phyloP scores from a whole-genome alignment of 148 eudicot species.

The Polygonum maritimum region DNA sequence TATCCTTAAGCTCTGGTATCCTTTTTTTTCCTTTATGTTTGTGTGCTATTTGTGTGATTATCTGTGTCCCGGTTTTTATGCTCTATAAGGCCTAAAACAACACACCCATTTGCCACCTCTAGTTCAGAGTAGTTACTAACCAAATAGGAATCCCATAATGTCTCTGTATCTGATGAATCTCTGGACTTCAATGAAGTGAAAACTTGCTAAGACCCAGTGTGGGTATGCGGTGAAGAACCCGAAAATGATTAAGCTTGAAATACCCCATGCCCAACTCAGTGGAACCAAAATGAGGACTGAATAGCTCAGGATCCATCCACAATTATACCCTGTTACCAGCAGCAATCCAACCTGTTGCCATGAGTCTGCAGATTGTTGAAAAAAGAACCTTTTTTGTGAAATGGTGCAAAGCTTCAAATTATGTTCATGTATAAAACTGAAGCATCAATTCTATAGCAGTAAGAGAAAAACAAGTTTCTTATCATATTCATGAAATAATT shows the following conservation, averaged over 20 bases:
- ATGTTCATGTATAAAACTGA: not conserved
- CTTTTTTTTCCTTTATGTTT: too few species aligned
- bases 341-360: slow-evolving; percentile 52
- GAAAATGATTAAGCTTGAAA: slow-evolving; percentile 26
- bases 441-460: not conserved
- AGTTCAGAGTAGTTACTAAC: slow-evolving; percentile 18
- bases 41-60: too few species aligned
- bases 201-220: slow-evolving; percentile 48
- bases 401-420: not conserved
- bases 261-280: slow-evolving; percentile 52
- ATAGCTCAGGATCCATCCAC: slow-evolving; percentile 53
- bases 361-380: slow-evolving; percentile 30
- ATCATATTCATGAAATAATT: not conserved
- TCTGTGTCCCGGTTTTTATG: too few species aligned
- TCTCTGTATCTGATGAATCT: slow-evolving; percentile 61
- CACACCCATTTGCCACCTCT: not conserved
- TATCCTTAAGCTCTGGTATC: too few species aligned
- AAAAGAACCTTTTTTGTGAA: not conserved
- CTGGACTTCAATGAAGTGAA: slow-evolving; percentile 48
- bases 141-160: slow-evolving; percentile 47
- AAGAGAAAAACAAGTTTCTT: not conserved
- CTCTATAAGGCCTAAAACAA: not conserved
- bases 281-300: slow-evolving; percentile 51
- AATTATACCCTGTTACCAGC: slow-evolving; percentile 41
- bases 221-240: slow-evolving; percentile 41